Evolutionary conservation across 352 stramenopile genomes (phyloP), one percentile per base, ranked within the genome.

Genomic region (Phytophthora rubi): DNA sequence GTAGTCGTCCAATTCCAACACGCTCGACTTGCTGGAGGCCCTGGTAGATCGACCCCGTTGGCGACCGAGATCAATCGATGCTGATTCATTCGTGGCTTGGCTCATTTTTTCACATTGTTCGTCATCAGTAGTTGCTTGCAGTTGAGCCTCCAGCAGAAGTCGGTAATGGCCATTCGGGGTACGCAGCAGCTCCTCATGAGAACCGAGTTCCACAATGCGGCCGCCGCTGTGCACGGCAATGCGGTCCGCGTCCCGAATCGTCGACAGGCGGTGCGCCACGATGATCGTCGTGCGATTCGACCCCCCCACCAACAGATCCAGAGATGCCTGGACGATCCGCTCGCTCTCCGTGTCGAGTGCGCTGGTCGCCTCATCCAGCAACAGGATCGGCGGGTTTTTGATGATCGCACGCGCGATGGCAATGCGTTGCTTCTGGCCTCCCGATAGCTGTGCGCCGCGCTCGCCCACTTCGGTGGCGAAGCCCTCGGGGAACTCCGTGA

Each of bases 151-250:
- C 4, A 92, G 71, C 3, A 92, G 62, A 18, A 21, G 57, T 3
- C 71, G 71, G 57, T 90, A 92, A 21, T 82, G 72, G 7, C 84
- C 82, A 30, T 77, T 52, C 0, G 67, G n/a, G 13, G 86, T 75
- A 13, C 35, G 18, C 58, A 98, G 73, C n/a, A 99, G 79, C 53
- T 98, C 88, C 6, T 92, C 80, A 71, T 99, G 97, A 8, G 88
- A 97, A 6, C 97, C 97, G 10, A 91, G 70, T 73, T 99, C 97
- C 4, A 97, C 85, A n/a, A 99, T 93, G 23, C 65, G 68, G 6
- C 97, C 97, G 16, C 90, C 76, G 16, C 95, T 78, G 61, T 99
- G 81, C 13, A 99, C 97, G n/a, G 96, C 88, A 59, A 99, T 99
- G 39, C 89, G 82, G 69, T 99, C 88, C 53, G 94, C 97, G 76